Conservation (phyloP, 2,329 filamentous ascomycete species). For the Nemania bipapillata region DNA sequence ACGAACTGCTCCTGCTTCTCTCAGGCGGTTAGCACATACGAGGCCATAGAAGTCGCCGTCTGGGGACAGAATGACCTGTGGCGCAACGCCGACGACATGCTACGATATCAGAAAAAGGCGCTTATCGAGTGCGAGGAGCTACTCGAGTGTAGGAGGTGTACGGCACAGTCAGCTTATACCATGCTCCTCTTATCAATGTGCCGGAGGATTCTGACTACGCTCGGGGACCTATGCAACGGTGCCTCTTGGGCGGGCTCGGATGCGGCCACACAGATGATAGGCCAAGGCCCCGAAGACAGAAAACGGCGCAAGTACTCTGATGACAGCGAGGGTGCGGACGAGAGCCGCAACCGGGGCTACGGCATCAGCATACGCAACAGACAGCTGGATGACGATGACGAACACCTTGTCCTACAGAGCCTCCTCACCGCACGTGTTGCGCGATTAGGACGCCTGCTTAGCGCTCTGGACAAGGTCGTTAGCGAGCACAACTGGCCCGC, state of each 20-base stretch:
- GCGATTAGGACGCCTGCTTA: constrained; percentile 31
- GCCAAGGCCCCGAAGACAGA: constrained; percentile 21
- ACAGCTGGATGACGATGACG: constrained; percentile 38
- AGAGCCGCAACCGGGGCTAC: constrained; percentile 29
- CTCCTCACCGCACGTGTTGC: constrained; percentile 38
- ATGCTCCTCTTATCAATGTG: constrained; percentile 40
- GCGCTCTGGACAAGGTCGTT: constrained; percentile 34
- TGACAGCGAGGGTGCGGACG: constrained; percentile 15
- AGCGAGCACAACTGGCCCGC: constrained; percentile 35
- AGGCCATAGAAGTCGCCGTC: constrained; percentile 36
- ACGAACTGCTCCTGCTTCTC: constrained; percentile 37
- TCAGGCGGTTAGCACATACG: constrained; percentile 35
- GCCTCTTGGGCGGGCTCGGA: constrained; percentile 13
- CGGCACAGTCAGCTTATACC: constrained; percentile 36
- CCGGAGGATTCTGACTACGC: constrained; percentile 31
- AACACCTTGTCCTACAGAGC: constrained; percentile 38
- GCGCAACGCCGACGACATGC: constrained; percentile 35
- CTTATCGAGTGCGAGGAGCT: constrained; percentile 37
- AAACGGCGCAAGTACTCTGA: constrained; percentile 22
- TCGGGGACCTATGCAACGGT: constrained; percentile 31
- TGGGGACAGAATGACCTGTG: constrained; percentile 36
- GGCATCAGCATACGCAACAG: constrained; percentile 38
- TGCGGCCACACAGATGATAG: background rate
- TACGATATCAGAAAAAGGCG: constrained; percentile 38
- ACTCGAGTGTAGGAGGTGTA: constrained; percentile 35